A percentile compares a stretch with the other conserved stretches of the same genome.
Conservation (phyloP, 2,329 filamentous ascomycete species). For the Cercospora sp. region DNA sequence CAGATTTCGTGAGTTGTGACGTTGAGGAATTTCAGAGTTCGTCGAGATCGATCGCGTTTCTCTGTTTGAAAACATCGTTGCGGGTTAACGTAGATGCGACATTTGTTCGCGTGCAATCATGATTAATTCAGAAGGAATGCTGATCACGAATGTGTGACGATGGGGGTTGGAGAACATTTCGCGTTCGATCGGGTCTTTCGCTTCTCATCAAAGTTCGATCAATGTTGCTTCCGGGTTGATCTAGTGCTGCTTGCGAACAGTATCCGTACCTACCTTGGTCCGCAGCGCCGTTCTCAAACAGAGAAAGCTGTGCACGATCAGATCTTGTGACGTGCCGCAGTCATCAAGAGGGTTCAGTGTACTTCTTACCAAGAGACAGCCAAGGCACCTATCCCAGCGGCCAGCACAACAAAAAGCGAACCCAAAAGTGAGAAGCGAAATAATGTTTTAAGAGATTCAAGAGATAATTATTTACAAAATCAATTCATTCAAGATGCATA, state of each 20-base stretch:
- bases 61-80: not conserved
- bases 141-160: not conserved
- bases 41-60: not conserved
- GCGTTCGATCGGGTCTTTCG: not conserved
- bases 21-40: not conserved
- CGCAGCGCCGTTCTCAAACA: not conserved
- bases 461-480: conserved; percentile 19
- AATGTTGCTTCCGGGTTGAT: not conserved
- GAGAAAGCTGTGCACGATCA: not conserved
- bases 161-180: not conserved
- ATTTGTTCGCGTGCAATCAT: not conserved
- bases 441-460: conserved; percentile 12
- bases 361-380: not conserved
- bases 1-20: not conserved
- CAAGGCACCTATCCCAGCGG: not conserved
- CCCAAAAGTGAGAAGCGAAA: not conserved
- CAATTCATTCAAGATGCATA: conserved; percentile 10
- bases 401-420: not conserved
- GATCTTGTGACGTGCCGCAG: not conserved
- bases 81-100: not conserved
- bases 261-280: not conserved
- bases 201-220: not conserved
- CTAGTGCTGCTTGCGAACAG: not conserved
- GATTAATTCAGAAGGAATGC: not conserved
- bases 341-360: not conserved